These are phyloP conservation scores for Colletotrichum higginsianum DNA, from an alignment of 2,329 filamentous ascomycete species.

Conservation along the genomic window DNA sequence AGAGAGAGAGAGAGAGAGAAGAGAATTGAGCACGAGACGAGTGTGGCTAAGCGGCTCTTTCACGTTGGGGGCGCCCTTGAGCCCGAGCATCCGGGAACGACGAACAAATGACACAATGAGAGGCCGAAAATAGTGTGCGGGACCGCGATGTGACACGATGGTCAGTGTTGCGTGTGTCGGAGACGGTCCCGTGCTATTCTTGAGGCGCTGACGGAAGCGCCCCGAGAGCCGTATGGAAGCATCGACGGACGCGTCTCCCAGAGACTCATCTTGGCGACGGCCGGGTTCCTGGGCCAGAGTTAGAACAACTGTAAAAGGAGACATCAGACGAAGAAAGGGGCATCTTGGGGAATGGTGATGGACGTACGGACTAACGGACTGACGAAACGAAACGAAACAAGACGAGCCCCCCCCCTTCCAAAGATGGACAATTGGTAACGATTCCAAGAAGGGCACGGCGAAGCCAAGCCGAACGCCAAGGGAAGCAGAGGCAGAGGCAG, in stretches of 20 bases:
- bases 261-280: not conserved
- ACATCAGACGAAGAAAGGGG: conserved; percentile 3
- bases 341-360: not conserved
- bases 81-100: not conserved
- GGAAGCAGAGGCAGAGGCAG: not conserved
- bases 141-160: not conserved
- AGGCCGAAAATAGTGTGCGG: not conserved
- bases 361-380: not conserved
- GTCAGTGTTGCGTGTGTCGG: conserved; percentile 12
- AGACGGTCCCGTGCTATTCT: conserved; percentile 23
- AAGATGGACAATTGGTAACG: conserved; percentile 8
- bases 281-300: conserved; percentile 7
- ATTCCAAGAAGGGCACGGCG: conserved; percentile 1
- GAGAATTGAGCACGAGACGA: too few relatives aligned
- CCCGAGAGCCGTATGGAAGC: conserved; percentile 9
- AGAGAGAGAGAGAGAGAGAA: too few relatives aligned
- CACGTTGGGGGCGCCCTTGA: too few relatives aligned
- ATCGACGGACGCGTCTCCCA: conserved; percentile 25
- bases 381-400: not conserved
- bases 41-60: conserved; percentile 9
- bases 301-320: not conserved
- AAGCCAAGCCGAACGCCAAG: not conserved
- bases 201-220: conserved; percentile 4
- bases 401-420: not conserved
- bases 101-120: not conserved